Base-by-base conservation (phyloP, 148 eudicot genomes). In the Simmondsia chinensis region DNA sequence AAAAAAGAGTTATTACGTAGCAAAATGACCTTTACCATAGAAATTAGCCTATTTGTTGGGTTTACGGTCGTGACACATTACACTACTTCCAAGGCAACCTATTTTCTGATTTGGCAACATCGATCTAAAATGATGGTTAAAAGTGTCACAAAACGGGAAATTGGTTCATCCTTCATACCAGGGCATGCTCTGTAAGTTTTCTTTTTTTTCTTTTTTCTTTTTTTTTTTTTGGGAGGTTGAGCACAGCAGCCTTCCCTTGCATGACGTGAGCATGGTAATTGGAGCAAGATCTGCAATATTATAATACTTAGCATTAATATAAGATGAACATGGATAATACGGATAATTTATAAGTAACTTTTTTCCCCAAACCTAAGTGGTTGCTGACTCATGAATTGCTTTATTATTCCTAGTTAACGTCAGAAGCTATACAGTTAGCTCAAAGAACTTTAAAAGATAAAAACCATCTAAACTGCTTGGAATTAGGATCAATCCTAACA, bases 341-440 rank as follows among this genome's bases (percentile, higher is more conserved):
- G 28, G 30, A 15, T 20, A 33, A 44, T 36, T 18, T 40, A 24
- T 25, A 46, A 9, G 36, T 37, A 46, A 43, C 32, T 54, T 25
- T 28, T 39, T 47, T n/a, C n/a, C n/a, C 23, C 31, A 48, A 47
- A 21, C 24, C 14, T 23, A 46, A 35, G 43, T 48, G 41, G 48
- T 33, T 33, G 31, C 36, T 55, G 56, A 54, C 28, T 39, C 60
- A 47, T 29, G 30, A 24, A 46, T 54, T 39, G 22, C 33, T 39
- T 29, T 4, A 32, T 20, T 27, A 47, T 13, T 12, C 10, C 9
- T 46, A 20, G 5, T 21, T 46, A 56, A 50, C 43, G 25, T 43
- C 62, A 35, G 21, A 34, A n/a, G n/a, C 13, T 35, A 50, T 55
- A 56, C 51, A 49, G 35, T 56, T 20, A 13, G 46, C 2, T 32